Evolutionary conservation across 202 grass and related monocot species (phyloP).

Genomic region (Panicum hallii): DNA sequence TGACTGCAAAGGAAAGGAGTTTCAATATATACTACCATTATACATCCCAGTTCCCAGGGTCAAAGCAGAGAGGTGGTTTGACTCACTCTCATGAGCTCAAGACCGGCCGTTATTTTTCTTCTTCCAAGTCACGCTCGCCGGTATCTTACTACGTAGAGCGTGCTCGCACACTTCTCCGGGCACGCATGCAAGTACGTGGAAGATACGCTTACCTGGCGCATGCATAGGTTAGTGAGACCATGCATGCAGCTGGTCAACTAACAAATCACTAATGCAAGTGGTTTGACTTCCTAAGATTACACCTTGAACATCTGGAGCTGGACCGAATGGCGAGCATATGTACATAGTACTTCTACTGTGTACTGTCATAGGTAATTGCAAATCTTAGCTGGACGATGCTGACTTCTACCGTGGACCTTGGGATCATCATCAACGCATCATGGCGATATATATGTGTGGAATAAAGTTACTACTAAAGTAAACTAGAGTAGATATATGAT

Average conservation of each 20-base stretch:
- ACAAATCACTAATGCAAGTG: not conserved
- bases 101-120: not conserved
- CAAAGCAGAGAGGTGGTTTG: not conserved
- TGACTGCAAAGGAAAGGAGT: not conserved
- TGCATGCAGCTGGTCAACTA: not conserved
- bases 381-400: too few relatives aligned
- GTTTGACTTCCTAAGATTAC: not conserved
- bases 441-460: too few relatives aligned
- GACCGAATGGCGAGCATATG: not conserved
- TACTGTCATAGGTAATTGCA: not conserved
- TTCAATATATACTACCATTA: too few relatives aligned
- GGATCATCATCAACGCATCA: too few relatives aligned
- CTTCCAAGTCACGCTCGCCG: not conserved
- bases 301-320: not conserved
- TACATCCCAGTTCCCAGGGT: not conserved
- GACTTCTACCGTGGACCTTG: too few relatives aligned
- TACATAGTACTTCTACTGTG: not conserved
- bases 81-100: not conserved
- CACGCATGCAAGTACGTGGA: not conserved
- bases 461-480: too few relatives aligned
- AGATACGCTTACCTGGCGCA: not conserved
- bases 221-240: not conserved
- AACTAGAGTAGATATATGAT: too few relatives aligned
- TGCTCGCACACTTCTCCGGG: conserved; percentile 1
- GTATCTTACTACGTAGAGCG: not conserved